A percentile compares a stretch with the other conserved stretches of the same genome.
These are phyloP conservation scores for Boletus rubropictus DNA, from an alignment of 768 basidiomycete genomes.

Conservation along the genomic window DNA sequence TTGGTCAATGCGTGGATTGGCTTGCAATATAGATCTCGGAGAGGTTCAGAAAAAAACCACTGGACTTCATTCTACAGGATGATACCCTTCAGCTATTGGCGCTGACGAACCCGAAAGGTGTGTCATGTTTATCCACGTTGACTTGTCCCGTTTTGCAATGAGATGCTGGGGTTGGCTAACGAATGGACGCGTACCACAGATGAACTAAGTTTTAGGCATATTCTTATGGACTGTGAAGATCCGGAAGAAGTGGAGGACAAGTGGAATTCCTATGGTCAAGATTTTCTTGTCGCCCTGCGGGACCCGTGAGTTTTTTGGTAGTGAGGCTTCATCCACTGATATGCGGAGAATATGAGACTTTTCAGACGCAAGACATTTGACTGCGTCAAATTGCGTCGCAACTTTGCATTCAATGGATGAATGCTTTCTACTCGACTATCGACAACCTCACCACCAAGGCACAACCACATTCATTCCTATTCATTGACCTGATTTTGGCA, in stretches of 20 bases:
- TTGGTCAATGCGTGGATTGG: background rate
- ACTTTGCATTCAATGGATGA: conserved; percentile 31
- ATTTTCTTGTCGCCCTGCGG: conserved; percentile 17
- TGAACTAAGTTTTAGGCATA: conserved; percentile 2
- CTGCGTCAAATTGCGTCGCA: conserved; percentile 24
- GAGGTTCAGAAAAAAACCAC: background rate
- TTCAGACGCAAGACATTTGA: conserved; percentile 14
- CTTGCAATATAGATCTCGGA: conserved; percentile 16
- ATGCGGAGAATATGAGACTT: background rate
- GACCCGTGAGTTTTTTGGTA: conserved; percentile 12
- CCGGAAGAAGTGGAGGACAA: conserved; percentile 12
- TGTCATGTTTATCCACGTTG: background rate
- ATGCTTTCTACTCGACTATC: background rate
- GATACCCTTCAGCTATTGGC: conserved; percentile 24
- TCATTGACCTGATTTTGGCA: too few relatives aligned
- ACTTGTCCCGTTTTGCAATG: too few relatives aligned
- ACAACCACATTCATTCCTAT: background rate
- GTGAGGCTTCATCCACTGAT: background rate
- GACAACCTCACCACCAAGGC: background rate
- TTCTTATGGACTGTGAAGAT: conserved; percentile 19
- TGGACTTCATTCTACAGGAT: conserved; percentile 18
- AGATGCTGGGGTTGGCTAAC: background rate
- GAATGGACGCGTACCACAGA: conserved; percentile 9
- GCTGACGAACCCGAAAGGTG: conserved; percentile 18
- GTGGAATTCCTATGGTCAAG: conserved; percentile 16